These are phyloP conservation scores for Hortaea werneckii DNA, from an alignment of 2,329 filamentous ascomycete species.

Conservation along the genomic window DNA sequence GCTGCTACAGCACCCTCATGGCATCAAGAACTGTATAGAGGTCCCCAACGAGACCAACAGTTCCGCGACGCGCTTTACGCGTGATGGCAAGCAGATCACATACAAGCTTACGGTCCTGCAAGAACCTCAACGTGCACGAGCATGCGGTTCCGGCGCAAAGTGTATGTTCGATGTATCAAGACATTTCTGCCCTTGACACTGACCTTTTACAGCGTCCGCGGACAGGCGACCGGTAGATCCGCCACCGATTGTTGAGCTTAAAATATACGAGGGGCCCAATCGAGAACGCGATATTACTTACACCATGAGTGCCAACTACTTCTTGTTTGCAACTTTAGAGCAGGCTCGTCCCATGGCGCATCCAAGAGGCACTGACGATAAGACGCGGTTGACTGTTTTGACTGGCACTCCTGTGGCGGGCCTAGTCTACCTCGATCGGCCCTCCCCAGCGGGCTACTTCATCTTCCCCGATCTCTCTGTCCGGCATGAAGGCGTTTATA, in stretches of 20 bases:
- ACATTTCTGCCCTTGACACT: conserved; percentile 4
- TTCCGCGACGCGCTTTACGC: conserved; percentile 50
- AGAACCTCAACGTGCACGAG: conserved; percentile 86
- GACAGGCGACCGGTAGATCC: conserved; percentile 89
- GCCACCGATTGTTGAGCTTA: conserved; percentile 85
- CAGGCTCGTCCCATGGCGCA: conserved; percentile 74
- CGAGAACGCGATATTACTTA: conserved; percentile 58
- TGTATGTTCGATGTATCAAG: conserved; percentile 50
- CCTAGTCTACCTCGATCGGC: conserved; percentile 90
- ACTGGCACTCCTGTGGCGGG: conserved; percentile 92
- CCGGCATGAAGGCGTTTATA: conserved; percentile 85
- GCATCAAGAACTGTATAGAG: conserved; percentile 28
- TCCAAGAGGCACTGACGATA: conserved; percentile 58
- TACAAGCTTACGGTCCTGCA: conserved; percentile 83
- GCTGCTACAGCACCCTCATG: not conserved
- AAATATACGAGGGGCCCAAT: conserved; percentile 61
- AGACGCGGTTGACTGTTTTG: conserved; percentile 65
- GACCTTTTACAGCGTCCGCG: conserved; percentile 52
- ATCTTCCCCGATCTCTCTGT: conserved; percentile 96
- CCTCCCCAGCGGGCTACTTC: conserved; percentile 73
- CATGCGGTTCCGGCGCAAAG: conserved; percentile 90
- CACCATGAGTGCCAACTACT: conserved; percentile 92
- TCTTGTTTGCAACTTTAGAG: conserved; percentile 87
- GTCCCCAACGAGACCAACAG: conserved; percentile 48
- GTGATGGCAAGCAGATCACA: conserved; percentile 64